Base-by-base conservation (phyloP, 2,329 filamentous ascomycete genomes). In the Huntiella decipiens region DNA sequence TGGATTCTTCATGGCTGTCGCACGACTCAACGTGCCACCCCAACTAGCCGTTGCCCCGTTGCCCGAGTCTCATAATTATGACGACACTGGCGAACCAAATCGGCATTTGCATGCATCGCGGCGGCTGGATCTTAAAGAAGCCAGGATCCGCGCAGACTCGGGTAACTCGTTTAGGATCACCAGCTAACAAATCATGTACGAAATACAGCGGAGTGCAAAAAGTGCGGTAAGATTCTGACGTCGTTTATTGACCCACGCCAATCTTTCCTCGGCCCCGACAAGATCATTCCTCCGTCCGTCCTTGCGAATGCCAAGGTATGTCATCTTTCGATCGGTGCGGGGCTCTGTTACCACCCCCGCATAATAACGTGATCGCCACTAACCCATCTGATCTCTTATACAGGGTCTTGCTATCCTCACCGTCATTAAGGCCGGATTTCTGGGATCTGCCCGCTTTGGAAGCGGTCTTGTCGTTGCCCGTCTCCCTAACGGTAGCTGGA, bases 231-330 rank as follows among this genome's bases (percentile, higher is more conserved):
- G 70, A 96, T 96, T 57, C 74, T 98, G 54, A 75, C 82, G 39
- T 93, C 87, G 10, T 98, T 98, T 61, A 74, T 96, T 60, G 91
- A 96, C 60, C 91, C 91, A 15, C 75, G 79, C 58, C 88, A 96
- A 66, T 67, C 88, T 15, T 94, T 96, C 61, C 22, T 28, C 22
- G 86, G 88, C 4, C 88, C 91, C 47, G 91, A 96, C 63, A 96
- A 96, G 63, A 79, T 98, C 60, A 98, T 98, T 55, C 91, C 91
- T 43, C 87, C 88, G 5, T 74, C 79, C 44, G 73, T 98, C 55
- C 77, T 98, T 55, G 81, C 82, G 53, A 84, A 84, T 61, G 91
- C 91, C 56, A 95, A 98, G 76, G 82, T 85, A 64, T 50, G 55
- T 53, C 40, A 5, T 28, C 7, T 38, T 35, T 31, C 17, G 10